Evolutionary conservation across 2,329 filamentous ascomycete genomes (phyloP).

Genomic region (Cercospora sp.): DNA sequence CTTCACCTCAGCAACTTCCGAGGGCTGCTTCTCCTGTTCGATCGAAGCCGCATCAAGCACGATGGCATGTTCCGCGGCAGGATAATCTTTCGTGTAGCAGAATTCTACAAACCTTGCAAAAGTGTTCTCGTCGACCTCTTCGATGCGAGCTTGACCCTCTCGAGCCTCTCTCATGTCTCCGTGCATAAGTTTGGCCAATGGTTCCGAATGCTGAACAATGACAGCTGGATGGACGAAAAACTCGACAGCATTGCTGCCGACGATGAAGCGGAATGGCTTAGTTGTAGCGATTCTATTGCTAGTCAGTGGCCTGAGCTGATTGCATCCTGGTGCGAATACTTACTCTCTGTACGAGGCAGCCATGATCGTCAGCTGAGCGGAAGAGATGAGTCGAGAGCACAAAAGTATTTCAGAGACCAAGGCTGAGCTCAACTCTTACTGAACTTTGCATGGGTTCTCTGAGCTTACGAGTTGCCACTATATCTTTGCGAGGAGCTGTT

Average conservation of each 20-base stretch:
- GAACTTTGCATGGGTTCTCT: no score
- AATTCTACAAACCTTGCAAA: neutral
- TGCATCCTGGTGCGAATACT: no score
- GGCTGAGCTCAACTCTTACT: no score
- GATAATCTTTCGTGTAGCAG: neutral
- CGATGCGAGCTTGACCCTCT: neutral
- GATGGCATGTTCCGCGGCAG: neutral
- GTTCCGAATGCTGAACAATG: neutral
- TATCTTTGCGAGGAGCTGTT: no score
- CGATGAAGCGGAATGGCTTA: neutral
- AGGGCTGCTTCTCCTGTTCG: neutral
- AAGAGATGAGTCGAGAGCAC: neutral
- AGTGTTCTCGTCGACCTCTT: neutral
- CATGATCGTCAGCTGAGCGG: neutral
- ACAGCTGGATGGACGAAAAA: neutral
- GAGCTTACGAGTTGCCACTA: no score
- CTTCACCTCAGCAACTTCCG: neutral
- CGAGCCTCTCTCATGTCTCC: neutral
- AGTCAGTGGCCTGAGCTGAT: no score
- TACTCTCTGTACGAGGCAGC: neutral
- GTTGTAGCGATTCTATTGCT: neutral
- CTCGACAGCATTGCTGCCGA: neutral
- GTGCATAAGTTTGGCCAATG: neutral
- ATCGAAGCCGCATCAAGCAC: neutral
- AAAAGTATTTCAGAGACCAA: no score